Percentiles rank a stretch among this genome's conserved stretches.
These are phyloP conservation scores for Geotrichum klebahnii DNA, from an alignment of 1,139 yeast species.

Conservation along the genomic window DNA sequence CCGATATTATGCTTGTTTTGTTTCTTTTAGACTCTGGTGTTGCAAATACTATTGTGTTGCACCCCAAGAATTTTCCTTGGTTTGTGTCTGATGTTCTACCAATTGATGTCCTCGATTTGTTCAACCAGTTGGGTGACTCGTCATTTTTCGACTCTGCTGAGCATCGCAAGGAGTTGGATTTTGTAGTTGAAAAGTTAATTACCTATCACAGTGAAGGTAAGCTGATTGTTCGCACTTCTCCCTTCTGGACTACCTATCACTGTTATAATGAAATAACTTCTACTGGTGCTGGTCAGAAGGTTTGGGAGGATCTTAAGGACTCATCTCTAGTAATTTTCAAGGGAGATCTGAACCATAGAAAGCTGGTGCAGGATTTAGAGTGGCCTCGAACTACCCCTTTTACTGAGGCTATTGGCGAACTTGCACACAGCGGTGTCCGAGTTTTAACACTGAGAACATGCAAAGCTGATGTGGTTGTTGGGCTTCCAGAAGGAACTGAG, in stretches of 20 bases:
- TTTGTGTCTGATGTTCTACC: constrained; percentile 94
- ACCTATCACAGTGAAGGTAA: constrained; percentile 49
- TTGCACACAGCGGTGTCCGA: constrained; percentile 57
- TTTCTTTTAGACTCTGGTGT: constrained; percentile 71
- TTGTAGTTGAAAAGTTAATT: constrained; percentile 50
- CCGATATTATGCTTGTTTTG: constrained; percentile 73
- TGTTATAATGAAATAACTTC: constrained; percentile 64
- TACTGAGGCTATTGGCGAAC: constrained; percentile 60
- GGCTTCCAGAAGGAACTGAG: constrained; percentile 64
- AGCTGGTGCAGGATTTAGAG: constrained; percentile 80
- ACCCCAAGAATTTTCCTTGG: constrained; percentile 92
- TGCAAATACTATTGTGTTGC: constrained; percentile 63
- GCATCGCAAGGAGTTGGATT: constrained; percentile 32
- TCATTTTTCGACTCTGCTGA: constrained; percentile 43
- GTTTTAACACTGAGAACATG: constrained; percentile 80
- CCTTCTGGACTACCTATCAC: constrained; percentile 82
- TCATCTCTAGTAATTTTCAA: constrained; percentile 78
- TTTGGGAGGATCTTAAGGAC: constrained; percentile 50
- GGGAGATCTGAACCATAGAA: constrained; percentile 95
- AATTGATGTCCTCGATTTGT: constrained; percentile 62
- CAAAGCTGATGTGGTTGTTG: constrained; percentile 95
- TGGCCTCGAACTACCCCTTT: constrained; percentile 86
- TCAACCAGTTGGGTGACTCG: constrained; percentile 54
- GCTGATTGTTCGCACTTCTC: constrained; percentile 56
- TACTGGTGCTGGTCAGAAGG: constrained; percentile 53